Evolutionary conservation across 257 asterid species (phyloP).

Genomic region (Przewalskia tangutica): DNA sequence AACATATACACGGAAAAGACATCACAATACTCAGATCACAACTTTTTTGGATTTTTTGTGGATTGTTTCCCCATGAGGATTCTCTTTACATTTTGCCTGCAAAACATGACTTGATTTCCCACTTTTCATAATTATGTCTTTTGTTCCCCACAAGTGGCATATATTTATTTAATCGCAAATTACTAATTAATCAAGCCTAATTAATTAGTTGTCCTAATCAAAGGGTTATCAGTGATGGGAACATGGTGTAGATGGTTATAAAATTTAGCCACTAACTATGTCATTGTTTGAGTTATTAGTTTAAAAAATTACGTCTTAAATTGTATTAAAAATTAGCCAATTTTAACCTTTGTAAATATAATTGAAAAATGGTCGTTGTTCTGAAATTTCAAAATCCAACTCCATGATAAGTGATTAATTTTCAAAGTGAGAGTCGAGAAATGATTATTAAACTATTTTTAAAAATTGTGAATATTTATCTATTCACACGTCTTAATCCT

Average conservation of each 20-base stretch:
- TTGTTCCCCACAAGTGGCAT: not conserved
- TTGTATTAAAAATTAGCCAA: too few species aligned
- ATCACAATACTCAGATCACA: not conserved
- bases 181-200: not conserved
- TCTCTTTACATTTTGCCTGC: constrained; percentile 4
- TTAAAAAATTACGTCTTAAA: too few species aligned
- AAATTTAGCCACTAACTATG: too few species aligned
- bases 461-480: not conserved
- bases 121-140: not conserved
- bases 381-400: too few species aligned
- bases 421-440: too few species aligned
- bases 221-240: not conserved
- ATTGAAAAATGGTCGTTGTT: too few species aligned
- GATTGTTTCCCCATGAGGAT: not conserved
- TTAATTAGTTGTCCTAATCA: not conserved
- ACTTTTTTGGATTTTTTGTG: not conserved
- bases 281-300: too few species aligned
- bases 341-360: too few species aligned
- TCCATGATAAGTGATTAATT: too few species aligned
- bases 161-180: not conserved
- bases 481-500: not conserved
- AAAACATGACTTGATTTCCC: not conserved
- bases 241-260: not conserved
- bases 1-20: not conserved
- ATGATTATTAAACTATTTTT: too few species aligned